Evolutionary conservation across 2,329 filamentous ascomycete species (phyloP).

Genomic region (Fusarium abutilonis): DNA sequence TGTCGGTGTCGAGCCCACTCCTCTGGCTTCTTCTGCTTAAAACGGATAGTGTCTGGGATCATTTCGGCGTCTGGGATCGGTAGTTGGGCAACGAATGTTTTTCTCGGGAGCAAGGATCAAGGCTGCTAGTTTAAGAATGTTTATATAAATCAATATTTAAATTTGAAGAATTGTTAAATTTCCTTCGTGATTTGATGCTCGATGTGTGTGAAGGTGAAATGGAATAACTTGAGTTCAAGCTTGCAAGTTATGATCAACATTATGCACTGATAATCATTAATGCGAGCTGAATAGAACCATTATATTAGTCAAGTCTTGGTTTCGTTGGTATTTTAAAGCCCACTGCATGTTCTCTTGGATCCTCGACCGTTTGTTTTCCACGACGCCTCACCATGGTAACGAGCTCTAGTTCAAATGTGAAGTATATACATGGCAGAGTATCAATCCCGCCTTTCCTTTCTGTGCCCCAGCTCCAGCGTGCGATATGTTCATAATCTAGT

Average conservation of each 20-base stretch:
- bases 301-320: slow-evolving; percentile 10
- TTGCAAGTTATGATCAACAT: neutral
- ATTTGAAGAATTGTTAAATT: slow-evolving; percentile 5
- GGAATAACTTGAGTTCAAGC: too few species aligned
- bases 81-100: slow-evolving; percentile 28
- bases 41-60: slow-evolving; percentile 18
- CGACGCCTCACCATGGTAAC: slow-evolving; percentile 5
- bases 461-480: neutral
- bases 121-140: slow-evolving; percentile 12
- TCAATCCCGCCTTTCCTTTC: neutral
- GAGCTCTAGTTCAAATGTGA: neutral
- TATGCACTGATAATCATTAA: neutral
- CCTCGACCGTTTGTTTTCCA: slow-evolving; percentile 6
- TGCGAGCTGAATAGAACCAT: neutral
- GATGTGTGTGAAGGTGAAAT: neutral
- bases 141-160: slow-evolving; percentile 7
- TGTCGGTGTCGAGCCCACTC: slow-evolving; percentile 80
- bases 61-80: slow-evolving; percentile 30
- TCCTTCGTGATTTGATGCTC: neutral
- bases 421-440: slow-evolving; percentile 1
- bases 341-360: slow-evolving; percentile 5
- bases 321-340: slow-evolving; percentile 15
- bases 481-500: neutral
- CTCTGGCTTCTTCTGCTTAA: slow-evolving; percentile 63
- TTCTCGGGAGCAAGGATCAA: slow-evolving; percentile 16